Base-by-base conservation (phyloP, 306 rosid species). In the Elaeagnus macrophylla region DNA sequence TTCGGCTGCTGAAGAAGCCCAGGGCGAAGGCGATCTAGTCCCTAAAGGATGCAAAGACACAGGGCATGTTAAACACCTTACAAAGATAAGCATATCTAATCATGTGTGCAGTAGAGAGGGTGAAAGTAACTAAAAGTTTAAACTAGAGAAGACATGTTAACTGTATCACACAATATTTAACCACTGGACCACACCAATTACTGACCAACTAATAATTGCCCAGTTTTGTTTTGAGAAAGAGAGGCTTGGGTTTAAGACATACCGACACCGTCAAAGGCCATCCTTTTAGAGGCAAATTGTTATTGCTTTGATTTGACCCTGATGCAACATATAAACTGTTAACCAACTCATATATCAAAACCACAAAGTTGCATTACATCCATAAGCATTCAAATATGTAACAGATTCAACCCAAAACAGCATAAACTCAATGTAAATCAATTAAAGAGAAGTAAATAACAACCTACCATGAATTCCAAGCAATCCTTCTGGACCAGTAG, bases 191-290 rank as follows among this genome's bases (percentile, higher is more conserved):
- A 2, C 10, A 18, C n/a, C 10, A 57, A 44, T 54, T 19, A 57
- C 37, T 15, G 15, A 46, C 43, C 18, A 42, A 46, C 51, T 32
- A 36, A 56, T 17, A 46, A 58, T 39, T 25, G 32, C 32, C 32
- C 32, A 25, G 32, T 25, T 25, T 25, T 25, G 4, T 25, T 25
- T 25, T 25, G 32, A 25, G 32, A 25, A 25, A 25, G 32, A 32
- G 18, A 54, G 15, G 39, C 60, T 8, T 56, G 12, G 64, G 51
- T 56, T 39, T 45, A 58, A 50, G 52, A 59, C 85, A 51, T 80
- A 86, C 95, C 17, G 73, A 51, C 78, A 86, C 95, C 17, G 73
- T 69, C 56, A 81, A 65, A 69, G 95, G 88, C 80, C 85, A 78
- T 51, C 93, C 95, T 48, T 78, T 86, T 69, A 80, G 65, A 62